Percentiles rank a stretch among this genome's conserved stretches.
Evolutionary conservation across 1,284 basidiomycete species (phyloP).

Genomic region (Cerioporus squamosus): DNA sequence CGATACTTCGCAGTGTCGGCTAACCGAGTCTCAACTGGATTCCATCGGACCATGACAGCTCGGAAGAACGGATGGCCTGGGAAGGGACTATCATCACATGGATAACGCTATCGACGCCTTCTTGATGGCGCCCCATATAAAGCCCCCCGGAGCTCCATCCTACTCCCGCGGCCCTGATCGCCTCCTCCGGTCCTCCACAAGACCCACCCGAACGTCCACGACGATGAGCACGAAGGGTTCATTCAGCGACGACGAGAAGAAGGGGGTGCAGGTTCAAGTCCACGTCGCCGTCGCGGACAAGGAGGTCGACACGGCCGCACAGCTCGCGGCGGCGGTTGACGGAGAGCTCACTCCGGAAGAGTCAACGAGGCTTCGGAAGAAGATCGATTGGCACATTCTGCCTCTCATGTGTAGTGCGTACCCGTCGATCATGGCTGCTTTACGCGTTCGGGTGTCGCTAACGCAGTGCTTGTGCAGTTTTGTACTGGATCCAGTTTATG

Average conservation of each 20-base stretch:
- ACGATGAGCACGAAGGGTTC: slow-evolving; percentile 23
- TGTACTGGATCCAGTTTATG: slow-evolving; percentile 75
- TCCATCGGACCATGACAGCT: not conserved
- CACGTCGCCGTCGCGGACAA: slow-evolving; percentile 35
- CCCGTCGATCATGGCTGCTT: slow-evolving; percentile 25
- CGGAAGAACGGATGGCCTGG: slow-evolving; percentile 14
- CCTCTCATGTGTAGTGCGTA: slow-evolving; percentile 74
- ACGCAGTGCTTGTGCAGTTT: slow-evolving; percentile 38
- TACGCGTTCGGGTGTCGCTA: not conserved
- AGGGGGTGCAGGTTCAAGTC: slow-evolving; percentile 17
- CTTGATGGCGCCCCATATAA: slow-evolving; percentile 13
- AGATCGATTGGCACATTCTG: slow-evolving; percentile 69
- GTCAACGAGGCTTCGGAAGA: slow-evolving; percentile 55
- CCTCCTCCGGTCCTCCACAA: not conserved
- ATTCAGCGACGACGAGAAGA: slow-evolving; percentile 28
- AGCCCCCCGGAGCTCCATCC: not conserved
- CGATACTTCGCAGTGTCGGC: no score
- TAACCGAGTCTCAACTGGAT: no score
- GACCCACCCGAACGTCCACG: not conserved
- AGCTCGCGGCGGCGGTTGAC: slow-evolving; percentile 48
- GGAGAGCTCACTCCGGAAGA: slow-evolving; percentile 52
- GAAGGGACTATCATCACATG: slow-evolving; percentile 16
- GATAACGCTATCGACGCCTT: slow-evolving; percentile 17
- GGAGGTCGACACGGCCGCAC: slow-evolving; percentile 61
- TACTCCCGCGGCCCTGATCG: not conserved